These are phyloP conservation scores for Larix sibirica DNA, from an alignment of 83 land plant genomes.

Conservation along the genomic window DNA sequence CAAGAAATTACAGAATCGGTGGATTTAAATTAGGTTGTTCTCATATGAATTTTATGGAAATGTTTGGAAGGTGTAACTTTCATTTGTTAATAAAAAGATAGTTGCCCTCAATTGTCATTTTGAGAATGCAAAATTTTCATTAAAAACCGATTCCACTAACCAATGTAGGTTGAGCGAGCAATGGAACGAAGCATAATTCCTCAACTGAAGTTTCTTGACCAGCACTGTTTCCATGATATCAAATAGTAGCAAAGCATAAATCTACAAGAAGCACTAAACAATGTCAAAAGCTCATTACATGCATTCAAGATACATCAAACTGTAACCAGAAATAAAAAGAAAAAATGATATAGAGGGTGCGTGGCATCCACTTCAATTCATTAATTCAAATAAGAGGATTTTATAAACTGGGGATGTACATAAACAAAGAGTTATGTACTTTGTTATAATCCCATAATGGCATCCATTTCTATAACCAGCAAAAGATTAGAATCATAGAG, in stretches of 20 bases:
- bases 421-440: not conserved
- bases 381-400: not conserved
- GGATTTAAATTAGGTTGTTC: no score
- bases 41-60: no score
- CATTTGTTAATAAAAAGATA: no score
- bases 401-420: not conserved
- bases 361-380: not conserved
- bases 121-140: not conserved
- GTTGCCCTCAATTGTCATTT: no score
- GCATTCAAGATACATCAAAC: not conserved
- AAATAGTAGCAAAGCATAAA: slow-evolving; percentile 94
- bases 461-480: not conserved
- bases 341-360: not conserved
- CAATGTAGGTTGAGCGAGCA: slow-evolving; percentile 38
- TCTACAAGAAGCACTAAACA: slow-evolving; percentile 31
- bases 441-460: not conserved
- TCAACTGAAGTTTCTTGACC: slow-evolving; percentile 56
- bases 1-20: no score
- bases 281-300: not conserved
- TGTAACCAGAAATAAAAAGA: not conserved
- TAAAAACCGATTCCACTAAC: slow-evolving; percentile 30
- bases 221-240: slow-evolving; percentile 87
- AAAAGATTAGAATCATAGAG: slow-evolving; percentile 46
- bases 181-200: slow-evolving; percentile 32
- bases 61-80: no score